Base-by-base conservation (phyloP, 495 filamentous ascomycete species). In the Talaromyces nanjingensis region DNA sequence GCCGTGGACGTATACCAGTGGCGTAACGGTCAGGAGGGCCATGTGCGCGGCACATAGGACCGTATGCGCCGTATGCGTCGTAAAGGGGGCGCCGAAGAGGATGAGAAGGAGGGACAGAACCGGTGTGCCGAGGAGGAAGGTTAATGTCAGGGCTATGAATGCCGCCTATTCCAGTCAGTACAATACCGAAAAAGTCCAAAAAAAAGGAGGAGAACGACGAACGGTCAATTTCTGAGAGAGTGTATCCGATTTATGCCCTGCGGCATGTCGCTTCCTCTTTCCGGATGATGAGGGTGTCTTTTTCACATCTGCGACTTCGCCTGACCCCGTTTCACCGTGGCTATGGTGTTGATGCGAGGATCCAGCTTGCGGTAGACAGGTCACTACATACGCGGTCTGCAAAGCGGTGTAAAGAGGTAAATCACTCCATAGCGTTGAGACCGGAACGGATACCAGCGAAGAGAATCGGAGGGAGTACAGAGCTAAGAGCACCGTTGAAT, bases 31-130 rank as follows among this genome's bases (percentile, higher is more conserved):
- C 12, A 98, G 82, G 0, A 96, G 70, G 16, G 93, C 86, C 65
- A 96, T 83, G 73, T 98, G 92, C 11, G 86, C 83, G 2, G 91
- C 90, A 73, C 85, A 87, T 31, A 97, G 85, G 34, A 90, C 61
- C 3, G 93, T 98, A 54, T 96, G 87, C 9, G 77, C 59, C 60
- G 89, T 77, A 71, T 97, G 92, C 0, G 92, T 93, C 18, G 91
- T 92, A 60, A 94, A 72, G 0, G 94, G 94, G 14, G 93, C 94
- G 64, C 94, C 96, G 75, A 97, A 93, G 60, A 97, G 86, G 70
- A 98, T 80, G 66, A 96, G 81, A 24, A 87, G 70, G 62, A 82
- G 72, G 66, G 86, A 77, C 31, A 96, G 76, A 54, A 85, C 69
- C 24, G 87, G 87, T 0, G 85, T 83, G 16, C 84, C 82, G 60